These are phyloP conservation scores for Carex parvula DNA, from an alignment of 176 grass and related monocot species.

Conservation along the genomic window DNA sequence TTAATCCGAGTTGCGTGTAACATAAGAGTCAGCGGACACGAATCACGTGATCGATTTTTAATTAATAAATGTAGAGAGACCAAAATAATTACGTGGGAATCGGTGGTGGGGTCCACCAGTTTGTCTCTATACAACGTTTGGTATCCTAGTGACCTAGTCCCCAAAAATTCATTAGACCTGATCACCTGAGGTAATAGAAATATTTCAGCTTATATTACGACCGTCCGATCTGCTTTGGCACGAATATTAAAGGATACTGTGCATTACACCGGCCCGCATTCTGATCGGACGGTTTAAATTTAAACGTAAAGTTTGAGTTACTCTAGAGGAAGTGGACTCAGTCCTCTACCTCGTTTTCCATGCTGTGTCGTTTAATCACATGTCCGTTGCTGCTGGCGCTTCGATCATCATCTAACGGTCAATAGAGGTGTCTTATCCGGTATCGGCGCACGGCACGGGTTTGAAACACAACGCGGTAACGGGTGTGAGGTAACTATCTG, in stretches of 20 bases:
- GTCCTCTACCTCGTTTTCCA: conserved; percentile 7
- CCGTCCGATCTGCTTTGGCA: no score
- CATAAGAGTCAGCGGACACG: background rate
- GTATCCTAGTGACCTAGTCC: background rate
- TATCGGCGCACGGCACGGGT: background rate
- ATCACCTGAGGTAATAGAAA: no score
- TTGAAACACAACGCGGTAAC: background rate
- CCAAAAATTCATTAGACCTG: background rate
- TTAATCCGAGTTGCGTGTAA: background rate
- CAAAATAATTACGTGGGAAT: background rate
- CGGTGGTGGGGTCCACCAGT: background rate
- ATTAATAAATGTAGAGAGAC: background rate
- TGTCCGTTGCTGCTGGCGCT: no score
- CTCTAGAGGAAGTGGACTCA: background rate
- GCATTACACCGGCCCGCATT: no score
- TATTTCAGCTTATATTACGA: no score
- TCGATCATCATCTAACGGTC: conserved; percentile 4
- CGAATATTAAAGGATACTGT: no score
- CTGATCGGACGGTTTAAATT: no score
- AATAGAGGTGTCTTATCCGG: background rate
- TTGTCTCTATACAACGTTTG: background rate
- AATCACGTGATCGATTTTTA: conserved; percentile 8
- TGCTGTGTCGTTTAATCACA: background rate
- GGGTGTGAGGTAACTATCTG: background rate
- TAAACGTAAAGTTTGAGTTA: no score